Percentiles rank a stretch among this genome's conserved stretches.
Evolutionary conservation across 768 basidiomycete genomes (phyloP).

Genomic region (Mycena filopes): DNA sequence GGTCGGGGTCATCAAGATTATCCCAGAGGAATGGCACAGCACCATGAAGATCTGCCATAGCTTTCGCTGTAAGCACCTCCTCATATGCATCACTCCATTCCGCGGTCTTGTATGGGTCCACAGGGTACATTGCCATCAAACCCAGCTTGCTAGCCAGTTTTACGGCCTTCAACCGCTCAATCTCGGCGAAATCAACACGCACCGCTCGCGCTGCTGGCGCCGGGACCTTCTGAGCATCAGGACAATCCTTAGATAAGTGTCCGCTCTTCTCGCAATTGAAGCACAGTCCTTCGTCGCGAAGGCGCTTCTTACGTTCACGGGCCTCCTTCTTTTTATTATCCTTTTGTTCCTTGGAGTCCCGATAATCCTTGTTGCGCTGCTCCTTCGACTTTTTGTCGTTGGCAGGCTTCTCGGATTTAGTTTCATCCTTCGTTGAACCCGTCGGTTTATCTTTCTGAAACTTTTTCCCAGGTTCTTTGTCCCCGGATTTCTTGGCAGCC

Average conservation of each 20-base stretch:
- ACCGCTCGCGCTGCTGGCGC: too few species aligned
- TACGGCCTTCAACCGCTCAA: too few species aligned
- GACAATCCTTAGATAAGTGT: neutral
- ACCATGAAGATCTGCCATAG: too few species aligned
- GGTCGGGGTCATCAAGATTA: too few species aligned
- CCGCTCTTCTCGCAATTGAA: neutral
- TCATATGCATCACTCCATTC: too few species aligned
- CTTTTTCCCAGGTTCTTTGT: neutral
- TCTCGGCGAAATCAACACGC: too few species aligned
- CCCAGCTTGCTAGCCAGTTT: too few species aligned
- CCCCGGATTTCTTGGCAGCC: neutral
- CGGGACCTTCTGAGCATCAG: neutral
- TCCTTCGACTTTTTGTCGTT: neutral
- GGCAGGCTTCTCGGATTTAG: neutral
- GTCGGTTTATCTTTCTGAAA: neutral
- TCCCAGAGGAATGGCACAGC: too few species aligned
- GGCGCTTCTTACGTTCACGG: neutral
- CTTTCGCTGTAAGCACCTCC: too few species aligned
- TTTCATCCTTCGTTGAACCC: neutral
- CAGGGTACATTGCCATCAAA: too few species aligned
- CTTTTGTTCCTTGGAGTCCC: neutral
- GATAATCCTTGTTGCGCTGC: neutral
- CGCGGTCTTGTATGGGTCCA: too few species aligned
- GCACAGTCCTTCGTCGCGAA: neutral
- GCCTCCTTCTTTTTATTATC: neutral